A percentile compares a stretch with the other conserved stretches of the same genome.
Conservation (phyloP, 2,329 filamentous ascomycete genomes). For the Dothideomycetes sp. region DNA sequence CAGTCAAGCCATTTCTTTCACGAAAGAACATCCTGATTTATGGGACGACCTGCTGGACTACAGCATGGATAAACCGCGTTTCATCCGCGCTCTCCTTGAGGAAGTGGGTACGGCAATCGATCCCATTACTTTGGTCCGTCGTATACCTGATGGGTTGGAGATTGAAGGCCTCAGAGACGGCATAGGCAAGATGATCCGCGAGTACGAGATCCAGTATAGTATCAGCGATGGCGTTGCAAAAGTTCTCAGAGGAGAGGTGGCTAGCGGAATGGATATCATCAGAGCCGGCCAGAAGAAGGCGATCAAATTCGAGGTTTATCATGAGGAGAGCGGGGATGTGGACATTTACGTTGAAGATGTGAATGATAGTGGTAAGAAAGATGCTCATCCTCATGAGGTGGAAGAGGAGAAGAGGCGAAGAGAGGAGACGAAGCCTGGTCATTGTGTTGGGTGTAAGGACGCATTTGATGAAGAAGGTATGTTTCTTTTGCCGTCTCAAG, state of each 20-base stretch:
- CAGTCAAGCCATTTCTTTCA: constrained; percentile 84
- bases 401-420: constrained; percentile 15
- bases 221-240: constrained; percentile 83
- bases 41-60: constrained; percentile 94
- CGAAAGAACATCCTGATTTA: constrained; percentile 81
- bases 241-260: constrained; percentile 80
- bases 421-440: constrained; percentile 19
- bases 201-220: constrained; percentile 89
- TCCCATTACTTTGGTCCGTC: constrained; percentile 76
- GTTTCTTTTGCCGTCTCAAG: constrained; percentile 9
- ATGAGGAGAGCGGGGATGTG: constrained; percentile 27
- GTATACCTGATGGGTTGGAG: constrained; percentile 86
- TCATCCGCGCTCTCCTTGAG: constrained; percentile 83
- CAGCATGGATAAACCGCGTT: constrained; percentile 93
- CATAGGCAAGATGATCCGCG: constrained; percentile 80
- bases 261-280: constrained; percentile 68
- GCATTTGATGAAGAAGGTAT: constrained; percentile 26
- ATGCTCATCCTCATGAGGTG: constrained; percentile 12
- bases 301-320: constrained; percentile 74
- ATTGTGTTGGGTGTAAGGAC: constrained; percentile 28
- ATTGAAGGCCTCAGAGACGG: constrained; percentile 85
- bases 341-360: constrained; percentile 21
- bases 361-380: constrained; percentile 11
- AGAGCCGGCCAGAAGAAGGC: constrained; percentile 70
- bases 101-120: constrained; percentile 92